These are phyloP conservation scores for Hsuehochloa calcarea DNA, from an alignment of 176 grass and related monocot genomes.

Conservation along the genomic window DNA sequence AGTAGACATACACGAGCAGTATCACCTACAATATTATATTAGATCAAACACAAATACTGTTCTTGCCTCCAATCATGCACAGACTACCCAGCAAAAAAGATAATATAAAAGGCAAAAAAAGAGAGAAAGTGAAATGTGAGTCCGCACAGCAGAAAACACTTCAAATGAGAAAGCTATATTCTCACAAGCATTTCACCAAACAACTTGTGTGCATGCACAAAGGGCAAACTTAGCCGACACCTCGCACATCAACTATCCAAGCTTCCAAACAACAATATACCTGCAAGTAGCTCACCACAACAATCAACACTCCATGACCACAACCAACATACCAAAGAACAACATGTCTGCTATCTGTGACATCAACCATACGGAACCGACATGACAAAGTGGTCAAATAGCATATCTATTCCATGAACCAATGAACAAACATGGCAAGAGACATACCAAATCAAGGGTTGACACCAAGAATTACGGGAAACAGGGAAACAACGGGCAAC, in stretches of 20 bases:
- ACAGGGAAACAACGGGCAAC: not conserved
- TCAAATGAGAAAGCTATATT: not conserved
- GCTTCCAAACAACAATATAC: not conserved
- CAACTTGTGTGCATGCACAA: not conserved
- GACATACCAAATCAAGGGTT: not conserved
- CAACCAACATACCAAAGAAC: not conserved
- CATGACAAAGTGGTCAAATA: not conserved
- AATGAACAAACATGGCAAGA: not conserved
- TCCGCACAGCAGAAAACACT: not conserved
- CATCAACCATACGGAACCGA: not conserved
- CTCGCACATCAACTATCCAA: not conserved
- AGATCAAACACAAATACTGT: not conserved
- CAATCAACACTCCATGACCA: not conserved
- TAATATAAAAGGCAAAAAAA: not conserved
- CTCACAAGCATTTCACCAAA: not conserved
- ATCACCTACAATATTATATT: not conserved
- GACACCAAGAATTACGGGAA: not conserved
- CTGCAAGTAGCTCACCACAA: not conserved
- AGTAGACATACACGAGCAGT: not conserved
- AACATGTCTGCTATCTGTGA: not conserved
- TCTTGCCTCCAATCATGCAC: not conserved
- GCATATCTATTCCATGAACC: not conserved
- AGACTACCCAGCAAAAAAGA: constrained; percentile 8
- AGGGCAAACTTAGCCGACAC: not conserved
- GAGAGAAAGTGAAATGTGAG: not conserved